Evolutionary conservation across 2,329 filamentous ascomycete species (phyloP), one percentile per base, ranked within the genome.

Genomic region (Xylariomycetidae sp.): DNA sequence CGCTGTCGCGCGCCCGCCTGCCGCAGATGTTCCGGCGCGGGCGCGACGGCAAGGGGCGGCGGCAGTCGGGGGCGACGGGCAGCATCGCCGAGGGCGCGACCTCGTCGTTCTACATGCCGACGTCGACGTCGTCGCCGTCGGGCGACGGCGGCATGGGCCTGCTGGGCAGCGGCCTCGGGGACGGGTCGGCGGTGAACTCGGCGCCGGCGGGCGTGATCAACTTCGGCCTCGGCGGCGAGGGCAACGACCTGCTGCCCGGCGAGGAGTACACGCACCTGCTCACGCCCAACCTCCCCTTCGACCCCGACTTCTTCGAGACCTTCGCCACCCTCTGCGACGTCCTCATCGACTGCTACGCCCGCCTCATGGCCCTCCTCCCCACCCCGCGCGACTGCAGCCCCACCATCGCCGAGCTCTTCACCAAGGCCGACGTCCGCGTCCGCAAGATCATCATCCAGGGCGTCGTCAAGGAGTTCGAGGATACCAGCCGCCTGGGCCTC

Each of bases 291-390:
- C 65, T 98, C 29, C 92, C 92, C 0, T 98, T 98, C 54, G 89
- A 96, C 44, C 92, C 92, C 0, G 92, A 98, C 60, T 98, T 95
- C 53, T 92, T 90, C 59, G 88, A 93, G 64, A 95, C 89, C 0
- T 96, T 96, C 63, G 83, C 88, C 10, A 95, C 92, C 10, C 70
- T 98, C 6, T 96, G 92, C 64, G 92, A 98, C 55, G 86, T 94
- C 3, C 66, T 98, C 40, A 93, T 95, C 49, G 92, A 96, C 58
- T 86, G 81, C 52, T 98, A 98, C 62, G 79, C 79, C 22, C 77
- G 80, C 34, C 76, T 98, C 18, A 67, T 93, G 49, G 70, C 69
- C 26, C 67, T 98, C 38, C 68, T 96, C 15, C 72, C 79, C n/a
- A 77, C 78, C 3, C 82, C 89, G 1, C 75, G 82, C 17, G 74